A percentile compares a stretch with the other conserved stretches of the same genome.
These are phyloP conservation scores for Saksenaea oblongispora DNA, from an alignment of 371 early-diverging fungal genomes.

Conservation along the genomic window DNA sequence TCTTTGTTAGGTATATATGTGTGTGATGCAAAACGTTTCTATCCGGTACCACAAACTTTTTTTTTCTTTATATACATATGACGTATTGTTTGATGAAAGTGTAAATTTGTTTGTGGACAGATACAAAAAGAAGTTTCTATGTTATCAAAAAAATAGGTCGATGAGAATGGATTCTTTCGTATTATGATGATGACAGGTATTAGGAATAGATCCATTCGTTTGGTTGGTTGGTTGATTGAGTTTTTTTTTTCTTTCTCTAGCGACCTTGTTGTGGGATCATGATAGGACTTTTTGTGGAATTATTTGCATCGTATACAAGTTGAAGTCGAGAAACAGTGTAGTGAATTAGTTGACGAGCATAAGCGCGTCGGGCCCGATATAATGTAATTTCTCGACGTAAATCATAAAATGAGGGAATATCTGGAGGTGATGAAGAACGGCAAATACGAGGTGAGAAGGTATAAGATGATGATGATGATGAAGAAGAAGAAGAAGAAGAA, in stretches of 20 bases:
- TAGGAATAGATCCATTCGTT: too few relatives aligned
- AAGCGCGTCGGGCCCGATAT: conserved; percentile 2
- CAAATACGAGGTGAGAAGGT: not conserved
- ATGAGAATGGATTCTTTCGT: too few relatives aligned
- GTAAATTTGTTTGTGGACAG: not conserved
- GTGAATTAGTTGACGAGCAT: not conserved
- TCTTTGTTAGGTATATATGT: not conserved
- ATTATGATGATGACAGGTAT: too few relatives aligned
- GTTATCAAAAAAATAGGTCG: too few relatives aligned
- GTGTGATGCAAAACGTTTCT: not conserved
- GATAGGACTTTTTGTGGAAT: not conserved
- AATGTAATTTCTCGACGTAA: not conserved
- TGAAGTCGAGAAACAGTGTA: not conserved
- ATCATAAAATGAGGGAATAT: not conserved
- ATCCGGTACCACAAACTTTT: not conserved
- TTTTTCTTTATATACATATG: not conserved
- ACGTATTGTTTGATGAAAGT: too few relatives aligned
- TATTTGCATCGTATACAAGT: not conserved
- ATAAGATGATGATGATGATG: not conserved
- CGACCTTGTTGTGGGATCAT: not conserved
- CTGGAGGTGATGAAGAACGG: not conserved
- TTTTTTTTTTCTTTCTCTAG: too few relatives aligned
- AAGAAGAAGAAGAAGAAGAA: not conserved
- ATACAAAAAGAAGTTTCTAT: not conserved
- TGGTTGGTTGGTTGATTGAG: too few relatives aligned